These are phyloP conservation scores for Neocucurbitaria cava DNA, from an alignment of 2,329 filamentous ascomycete species.

Conservation along the genomic window DNA sequence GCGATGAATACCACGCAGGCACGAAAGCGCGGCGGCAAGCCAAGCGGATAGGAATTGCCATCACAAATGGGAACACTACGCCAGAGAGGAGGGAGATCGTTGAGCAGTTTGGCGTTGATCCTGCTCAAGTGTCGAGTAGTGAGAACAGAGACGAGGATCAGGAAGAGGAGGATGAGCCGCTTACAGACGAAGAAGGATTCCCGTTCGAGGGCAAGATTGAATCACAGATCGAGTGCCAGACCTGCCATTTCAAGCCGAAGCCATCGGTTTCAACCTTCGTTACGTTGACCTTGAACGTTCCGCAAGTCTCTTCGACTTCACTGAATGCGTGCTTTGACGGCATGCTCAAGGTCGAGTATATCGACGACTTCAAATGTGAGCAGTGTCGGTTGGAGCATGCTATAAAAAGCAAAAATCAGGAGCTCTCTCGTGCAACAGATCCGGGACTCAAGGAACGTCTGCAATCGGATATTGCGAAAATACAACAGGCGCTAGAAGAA, in stretches of 20 bases:
- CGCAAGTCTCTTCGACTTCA: constrained; percentile 77
- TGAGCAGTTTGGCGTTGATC: constrained; percentile 29
- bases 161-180: constrained; percentile 17
- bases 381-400: constrained; percentile 88
- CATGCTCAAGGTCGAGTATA: constrained; percentile 92
- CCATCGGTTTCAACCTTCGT: constrained; percentile 86
- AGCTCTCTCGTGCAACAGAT: constrained; percentile 57
- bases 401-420: constrained; percentile 66
- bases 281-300: constrained; percentile 89
- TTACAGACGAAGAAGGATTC: constrained; percentile 71
- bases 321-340: constrained; percentile 90
- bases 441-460: constrained; percentile 55
- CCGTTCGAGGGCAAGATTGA: constrained; percentile 91
- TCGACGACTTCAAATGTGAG: constrained; percentile 97
- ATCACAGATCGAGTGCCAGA: constrained; percentile 93
- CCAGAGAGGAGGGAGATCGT: constrained; percentile 32
- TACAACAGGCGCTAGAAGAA: constrained; percentile 73
- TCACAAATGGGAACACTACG: constrained; percentile 24
- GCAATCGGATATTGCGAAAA: constrained; percentile 66
- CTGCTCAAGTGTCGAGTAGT: constrained; percentile 26
- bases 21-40: constrained; percentile 72
- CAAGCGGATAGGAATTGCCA: constrained; percentile 33
- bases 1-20: constrained; percentile 92
- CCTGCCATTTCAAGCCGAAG: constrained; percentile 87
- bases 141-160: constrained; percentile 44